Conservation (phyloP, 192 early-diverging fungal species). For the Backusella tarrabulga region DNA sequence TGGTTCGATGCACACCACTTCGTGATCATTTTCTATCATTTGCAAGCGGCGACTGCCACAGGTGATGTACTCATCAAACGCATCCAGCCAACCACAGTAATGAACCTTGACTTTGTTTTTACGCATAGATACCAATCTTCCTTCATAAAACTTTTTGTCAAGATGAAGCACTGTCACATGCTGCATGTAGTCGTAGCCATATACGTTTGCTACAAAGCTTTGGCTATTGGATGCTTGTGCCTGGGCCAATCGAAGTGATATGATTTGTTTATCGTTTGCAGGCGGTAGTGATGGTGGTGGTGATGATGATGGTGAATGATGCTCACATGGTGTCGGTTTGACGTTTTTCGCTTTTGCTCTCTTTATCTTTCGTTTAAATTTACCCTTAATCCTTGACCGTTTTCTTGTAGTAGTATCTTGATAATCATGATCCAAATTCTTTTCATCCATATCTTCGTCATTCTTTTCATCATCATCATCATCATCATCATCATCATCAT, state of each 20-base stretch:
- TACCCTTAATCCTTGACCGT: background rate
- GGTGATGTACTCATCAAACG: conserved; percentile 35
- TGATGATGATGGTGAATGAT: background rate
- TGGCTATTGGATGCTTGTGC: conserved; percentile 5
- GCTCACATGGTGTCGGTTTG: background rate
- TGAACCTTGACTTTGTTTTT: conserved; percentile 35
- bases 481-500: background rate
- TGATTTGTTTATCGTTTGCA: background rate
- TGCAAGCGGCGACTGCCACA: conserved; percentile 31
- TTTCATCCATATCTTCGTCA: background rate
- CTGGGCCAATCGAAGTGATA: conserved; percentile 1
- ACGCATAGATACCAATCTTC: conserved; percentile 35
- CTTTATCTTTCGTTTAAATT: background rate
- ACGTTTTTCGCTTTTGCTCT: background rate
- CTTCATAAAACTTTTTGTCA: conserved; percentile 38
- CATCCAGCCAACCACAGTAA: conserved; percentile 36
- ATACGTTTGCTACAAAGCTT: conserved; percentile 35
- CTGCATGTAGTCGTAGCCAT: conserved; percentile 39
- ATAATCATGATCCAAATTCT: background rate
- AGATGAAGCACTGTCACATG: conserved; percentile 40
- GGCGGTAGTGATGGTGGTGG: background rate
- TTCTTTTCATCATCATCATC: background rate
- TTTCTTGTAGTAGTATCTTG: background rate
- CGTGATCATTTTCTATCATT: conserved; percentile 35
- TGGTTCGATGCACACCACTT: conserved; percentile 30